Conservation (phyloP, 192 early-diverging fungal genomes). For the Coemansia sp. region DNA sequence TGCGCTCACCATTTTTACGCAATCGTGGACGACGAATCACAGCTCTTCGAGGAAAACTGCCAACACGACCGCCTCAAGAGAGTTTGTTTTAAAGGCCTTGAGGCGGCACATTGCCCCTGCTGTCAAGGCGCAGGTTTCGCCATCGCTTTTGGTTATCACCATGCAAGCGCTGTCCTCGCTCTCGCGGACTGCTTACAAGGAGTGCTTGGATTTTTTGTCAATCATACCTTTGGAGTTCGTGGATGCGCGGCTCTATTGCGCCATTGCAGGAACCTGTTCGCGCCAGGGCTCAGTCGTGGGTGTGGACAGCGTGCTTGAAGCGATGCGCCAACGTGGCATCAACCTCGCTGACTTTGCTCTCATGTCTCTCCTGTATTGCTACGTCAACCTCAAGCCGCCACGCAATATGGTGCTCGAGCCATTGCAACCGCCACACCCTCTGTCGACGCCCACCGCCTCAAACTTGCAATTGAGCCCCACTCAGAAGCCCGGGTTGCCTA, state of each 20-base stretch:
- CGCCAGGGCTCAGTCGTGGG: conserved; percentile 9
- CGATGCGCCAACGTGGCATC: conserved; percentile 7
- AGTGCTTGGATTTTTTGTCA: conserved; percentile 20
- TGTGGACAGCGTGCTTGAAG: conserved; percentile 11
- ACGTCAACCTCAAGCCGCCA: conserved; percentile 3
- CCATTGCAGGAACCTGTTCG: conserved; percentile 27
- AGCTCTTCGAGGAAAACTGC: background rate
- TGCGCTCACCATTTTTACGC: conserved; percentile 7
- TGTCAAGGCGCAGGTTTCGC: background rate
- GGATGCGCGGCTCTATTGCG: conserved; percentile 10
- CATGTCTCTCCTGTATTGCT: conserved; percentile 14
- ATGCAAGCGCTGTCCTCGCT: conserved; percentile 20
- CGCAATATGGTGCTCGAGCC: background rate
- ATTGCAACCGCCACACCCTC: background rate
- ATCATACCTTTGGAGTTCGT: background rate
- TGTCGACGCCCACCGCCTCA: background rate
- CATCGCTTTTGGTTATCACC: background rate
- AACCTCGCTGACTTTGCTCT: conserved; percentile 5
- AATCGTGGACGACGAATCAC: conserved; percentile 7
- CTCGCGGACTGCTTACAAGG: background rate
- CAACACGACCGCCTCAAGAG: background rate
- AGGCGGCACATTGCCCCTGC: conserved; percentile 8
- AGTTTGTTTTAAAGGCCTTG: conserved; percentile 8
- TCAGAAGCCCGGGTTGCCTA: background rate
- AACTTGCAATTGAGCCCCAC: background rate